Percentiles rank a stretch among this genome's conserved stretches.
Conservation (phyloP, 164 flowering plant genomes). For the Platanus orientalis region DNA sequence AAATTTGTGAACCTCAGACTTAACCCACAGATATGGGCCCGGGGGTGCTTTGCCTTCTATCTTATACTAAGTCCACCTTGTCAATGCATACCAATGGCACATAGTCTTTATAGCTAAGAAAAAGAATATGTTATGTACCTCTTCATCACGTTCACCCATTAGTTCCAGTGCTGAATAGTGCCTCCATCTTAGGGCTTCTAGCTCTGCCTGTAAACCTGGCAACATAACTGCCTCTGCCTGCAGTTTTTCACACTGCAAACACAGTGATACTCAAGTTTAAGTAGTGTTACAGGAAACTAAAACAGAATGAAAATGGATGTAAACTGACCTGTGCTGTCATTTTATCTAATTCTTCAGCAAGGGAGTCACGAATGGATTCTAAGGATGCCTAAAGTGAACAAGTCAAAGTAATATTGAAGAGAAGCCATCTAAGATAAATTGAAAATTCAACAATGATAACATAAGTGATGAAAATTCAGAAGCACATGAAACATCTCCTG, state of each 20-base stretch:
- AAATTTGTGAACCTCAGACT: too few species aligned
- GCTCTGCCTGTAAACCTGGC: slow-evolving; percentile 85
- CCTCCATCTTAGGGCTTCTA: slow-evolving; percentile 86
- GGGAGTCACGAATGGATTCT: slow-evolving; percentile 96
- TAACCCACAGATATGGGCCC: not conserved
- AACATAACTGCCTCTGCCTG: slow-evolving; percentile 60
- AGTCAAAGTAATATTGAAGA: not conserved
- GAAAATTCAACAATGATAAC: not conserved
- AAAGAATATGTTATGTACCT: slow-evolving; percentile 47
- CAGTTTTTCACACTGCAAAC: slow-evolving; percentile 84
- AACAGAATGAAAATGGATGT: not conserved
- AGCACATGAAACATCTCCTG: too few species aligned
- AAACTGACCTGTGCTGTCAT: slow-evolving; percentile 81
- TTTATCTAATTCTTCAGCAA: slow-evolving; percentile 93
- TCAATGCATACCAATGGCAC: too few species aligned
- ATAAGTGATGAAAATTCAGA: not conserved
- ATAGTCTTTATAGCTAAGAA: not conserved
- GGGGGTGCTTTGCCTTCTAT: too few species aligned
- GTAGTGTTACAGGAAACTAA: not conserved
- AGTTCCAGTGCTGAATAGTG: slow-evolving; percentile 94
- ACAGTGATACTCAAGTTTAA: not conserved
- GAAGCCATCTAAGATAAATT: not conserved
- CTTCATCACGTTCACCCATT: slow-evolving; percentile 99
- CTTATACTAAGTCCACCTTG: too few species aligned
- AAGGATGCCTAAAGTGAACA: slow-evolving; percentile 59